Base-by-base conservation (phyloP, 176 grass and related monocot species). In the Oryza longistaminata region DNA sequence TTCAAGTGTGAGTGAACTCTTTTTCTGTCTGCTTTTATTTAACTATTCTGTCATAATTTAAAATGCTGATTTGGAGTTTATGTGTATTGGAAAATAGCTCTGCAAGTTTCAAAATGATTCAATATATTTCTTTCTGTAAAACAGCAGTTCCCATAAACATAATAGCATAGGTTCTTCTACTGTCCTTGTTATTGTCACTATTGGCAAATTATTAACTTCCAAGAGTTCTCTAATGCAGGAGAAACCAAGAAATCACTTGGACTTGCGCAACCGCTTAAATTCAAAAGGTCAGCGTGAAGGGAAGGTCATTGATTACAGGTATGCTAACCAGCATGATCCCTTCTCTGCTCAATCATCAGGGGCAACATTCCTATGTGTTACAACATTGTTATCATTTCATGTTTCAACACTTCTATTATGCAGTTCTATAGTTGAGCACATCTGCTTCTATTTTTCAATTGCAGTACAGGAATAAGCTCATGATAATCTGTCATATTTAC, bases 301-400 rank as follows among this genome's bases (percentile, higher is more conserved):
- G n/a, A 96, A 94, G 82, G 88, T 99, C 83, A 99, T 99, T 76
- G 96, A 99, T 91, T 96, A 99, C 72, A 96, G 90, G 96, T 91
- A 87, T 64, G 6, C 67, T 13, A 78, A 21, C n/a, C 8, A 76
- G 10, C 60, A 50, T 10, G 27, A 3, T 31, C 26, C 16, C 39
- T 80, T 27, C 53, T 17, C 6, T 78, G 24, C 11, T 26, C 16
- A 64, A 11, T 79, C 58, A 55, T 4, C 1, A 72, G 44, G 34
- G 24, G 62, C 29, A 17, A 55, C 1, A 66, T 46, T 62, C 35
- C 0, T 31, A 12, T 49, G 4, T 42, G 16, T 65, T 21, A n/a
- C 53, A 70, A 40, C 27, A 49, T 29, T 34, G 26, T 73, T 25
- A 81, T 25, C 62, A 64, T 65, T 70, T 80, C 22, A 37, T 46